phyloP scores from a whole-genome alignment of 305 asterid species.

The Fraxinus latifolia region DNA sequence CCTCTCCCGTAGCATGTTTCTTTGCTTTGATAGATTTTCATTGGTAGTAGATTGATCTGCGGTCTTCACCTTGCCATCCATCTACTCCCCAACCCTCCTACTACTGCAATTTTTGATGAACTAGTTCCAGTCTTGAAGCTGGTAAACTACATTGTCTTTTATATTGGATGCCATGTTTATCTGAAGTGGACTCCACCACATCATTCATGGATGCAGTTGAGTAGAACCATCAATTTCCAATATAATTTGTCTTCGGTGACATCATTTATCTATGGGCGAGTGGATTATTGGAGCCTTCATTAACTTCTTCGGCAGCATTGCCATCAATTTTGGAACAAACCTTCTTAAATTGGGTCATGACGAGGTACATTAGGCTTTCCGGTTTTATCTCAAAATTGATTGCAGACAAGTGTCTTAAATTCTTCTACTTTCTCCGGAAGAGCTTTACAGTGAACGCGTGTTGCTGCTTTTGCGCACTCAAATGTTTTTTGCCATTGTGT shows the following conservation, averaged over 20 bases:
- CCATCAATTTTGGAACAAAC: constrained; percentile 94
- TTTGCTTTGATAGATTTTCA: neutral
- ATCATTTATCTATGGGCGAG: constrained; percentile 67
- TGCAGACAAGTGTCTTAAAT: neutral
- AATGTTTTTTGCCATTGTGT: neutral
- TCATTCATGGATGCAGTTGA: constrained; percentile 33
- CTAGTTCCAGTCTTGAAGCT: constrained; percentile 29
- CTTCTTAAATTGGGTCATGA: constrained; percentile 89
- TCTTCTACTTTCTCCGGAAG: constrained; percentile 10
- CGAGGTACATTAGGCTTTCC: constrained; percentile 45
- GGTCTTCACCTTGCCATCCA: neutral
- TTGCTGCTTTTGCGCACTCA: constrained; percentile 5
- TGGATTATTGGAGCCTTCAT: constrained; percentile 92
- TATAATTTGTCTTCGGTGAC: constrained; percentile 16
- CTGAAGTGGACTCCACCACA: constrained; percentile 25
- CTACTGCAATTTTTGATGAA: constrained; percentile 19
- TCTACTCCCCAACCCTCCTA: constrained; percentile 18
- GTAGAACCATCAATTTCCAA: constrained; percentile 20
- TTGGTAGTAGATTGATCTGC: neutral
- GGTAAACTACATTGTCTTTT: neutral
- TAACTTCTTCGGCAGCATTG: constrained; percentile 81
- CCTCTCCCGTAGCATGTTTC: neutral
- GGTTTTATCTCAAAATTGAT: constrained; percentile 15
- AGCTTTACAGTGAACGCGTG: neutral
- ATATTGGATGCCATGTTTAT: constrained; percentile 20